Base-by-base conservation (phyloP, 75 land plant species). In the Adiantum capillusveneris region DNA sequence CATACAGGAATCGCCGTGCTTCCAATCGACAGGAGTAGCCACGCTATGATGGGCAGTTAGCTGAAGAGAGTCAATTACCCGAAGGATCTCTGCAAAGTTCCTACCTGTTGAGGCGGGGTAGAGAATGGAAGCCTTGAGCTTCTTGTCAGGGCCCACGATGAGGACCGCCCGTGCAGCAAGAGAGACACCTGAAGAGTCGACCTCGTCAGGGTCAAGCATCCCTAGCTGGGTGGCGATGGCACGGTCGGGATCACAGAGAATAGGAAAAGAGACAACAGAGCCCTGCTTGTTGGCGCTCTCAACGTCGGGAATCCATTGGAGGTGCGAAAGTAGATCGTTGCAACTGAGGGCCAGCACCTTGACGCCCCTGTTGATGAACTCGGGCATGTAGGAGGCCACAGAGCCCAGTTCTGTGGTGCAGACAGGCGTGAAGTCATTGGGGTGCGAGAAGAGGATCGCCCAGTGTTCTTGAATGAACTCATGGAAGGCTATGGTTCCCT, bases 41-140 rank as follows among this genome's bases (percentile, higher is more conserved):
- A 78, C 80, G 22, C 63, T 58, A 51, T 68, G 64, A 34, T 44
- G 58, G 11, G 71, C 79, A 0, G 80, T 78, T 0, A 78, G 78
- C 73, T 64, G 72, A 12, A 78, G 68, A 28, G 80, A 78, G 36
- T 78, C 80, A 27, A 78, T 57, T 13, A 67, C 79, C 19, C 80
- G 56, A 34, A 78, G 34, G 14, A 78, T 64, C 65, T 78, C 80
- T 1, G 57, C 25, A 53, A 78, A 78, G 43, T 75, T 78, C 11
- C 80, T 64, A 22, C 80, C 80, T 0, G 80, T 78, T n/a, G 78
- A 72, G 34, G 80, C 80, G 11, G 80, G 80, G 58, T 78, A 78
- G 25, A 78, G 66, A 51, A 78, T 65, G 13, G 79, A 68, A 11
- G 77, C 80, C 72, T 67, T 66, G 28, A 78, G 56, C 31, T 49